Evolutionary conservation across 306 rosid species (phyloP), one percentile per base, ranked within the genome.

Genomic region (Chamaecrista fasciculata): DNA sequence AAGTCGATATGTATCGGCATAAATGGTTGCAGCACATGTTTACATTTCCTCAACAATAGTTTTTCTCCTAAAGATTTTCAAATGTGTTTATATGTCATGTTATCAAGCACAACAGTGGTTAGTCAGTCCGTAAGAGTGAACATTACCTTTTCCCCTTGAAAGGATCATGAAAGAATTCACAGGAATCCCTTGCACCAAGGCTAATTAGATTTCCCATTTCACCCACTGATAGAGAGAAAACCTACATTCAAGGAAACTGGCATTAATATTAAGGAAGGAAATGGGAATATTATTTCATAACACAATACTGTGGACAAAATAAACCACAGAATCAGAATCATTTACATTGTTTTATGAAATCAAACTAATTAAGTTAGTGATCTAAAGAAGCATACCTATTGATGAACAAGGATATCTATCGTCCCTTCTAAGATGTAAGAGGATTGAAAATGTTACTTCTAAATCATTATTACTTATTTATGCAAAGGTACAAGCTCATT

Each of bases 201-300:
- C 86, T 69, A 76, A 90, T 67, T 24, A 93, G 37, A 79, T 60
- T 79, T 77, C 97, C 98, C 75, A 93, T 88, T 87, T 93, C 98
- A 74, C 76, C 69, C 73, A 86, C 90, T 5, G 98, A 88, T 49
- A 93, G 83, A 7, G 96, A 85, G 78, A 90, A 89, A 16, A 91
- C 88, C 96, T 91, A 67, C 76, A 85, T 59, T 70, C 60, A 65
- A 85, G 65, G 47, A 85, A 77, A 66, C 48, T 19, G 70, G 65
- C 65, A n/a, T n/a, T n/a, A n/a, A n/a, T n/a, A 20, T 6, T 20
- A 8, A 8, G 47, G 28, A 34, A 11, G 18, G 23, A 47, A 16
- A 47, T 47, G 21, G 24, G 23, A 7, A 47, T 16, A 16, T 43
- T 44, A n/a, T 44, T 47, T 47, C 52, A 47, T 47, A 47, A n/a